Percentiles rank a stretch among this genome's conserved stretches.
Conservation (phyloP, 139 green algal genomes). For the Chlamydomonas applanata region DNA sequence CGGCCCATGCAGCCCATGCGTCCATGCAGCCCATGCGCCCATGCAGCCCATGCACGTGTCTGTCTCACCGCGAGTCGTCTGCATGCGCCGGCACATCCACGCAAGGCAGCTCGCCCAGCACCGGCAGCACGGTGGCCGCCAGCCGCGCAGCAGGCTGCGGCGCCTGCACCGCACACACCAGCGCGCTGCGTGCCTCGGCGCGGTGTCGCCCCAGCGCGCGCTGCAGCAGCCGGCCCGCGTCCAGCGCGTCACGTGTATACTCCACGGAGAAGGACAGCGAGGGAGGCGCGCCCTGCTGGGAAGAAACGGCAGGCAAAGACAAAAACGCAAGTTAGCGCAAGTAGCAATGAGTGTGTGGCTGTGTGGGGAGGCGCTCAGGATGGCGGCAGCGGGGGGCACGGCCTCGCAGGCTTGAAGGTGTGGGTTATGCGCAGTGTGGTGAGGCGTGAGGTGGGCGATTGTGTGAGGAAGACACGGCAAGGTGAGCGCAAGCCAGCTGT, state of each 20-base stretch:
- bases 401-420: too few species aligned
- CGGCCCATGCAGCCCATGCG: background rate
- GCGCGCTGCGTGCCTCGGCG: background rate
- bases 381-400: too few species aligned
- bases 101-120: conserved; percentile 67
- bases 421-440: too few species aligned
- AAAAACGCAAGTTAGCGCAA: too few species aligned
- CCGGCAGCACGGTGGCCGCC: conserved; percentile 37
- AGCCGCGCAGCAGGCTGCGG: conserved; percentile 3
- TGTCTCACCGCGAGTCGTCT: conserved; percentile 37
- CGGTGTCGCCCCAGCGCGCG: conserved; percentile 34
- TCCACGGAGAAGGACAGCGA: conserved; percentile 45
- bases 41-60: background rate
- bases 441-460: background rate
- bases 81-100: conserved; percentile 51
- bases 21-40: background rate
- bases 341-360: too few species aligned
- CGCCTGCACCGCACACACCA: conserved; percentile 31
- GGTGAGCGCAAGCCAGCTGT: too few species aligned
- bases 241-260: conserved; percentile 57
- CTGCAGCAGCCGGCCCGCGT: conserved; percentile 56
- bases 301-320: too few species aligned
- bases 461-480: background rate
- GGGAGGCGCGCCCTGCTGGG: too few species aligned
- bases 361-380: too few species aligned